Conservation (phyloP, 2,329 filamentous ascomycete species). For the Ciborinia camelliae region DNA sequence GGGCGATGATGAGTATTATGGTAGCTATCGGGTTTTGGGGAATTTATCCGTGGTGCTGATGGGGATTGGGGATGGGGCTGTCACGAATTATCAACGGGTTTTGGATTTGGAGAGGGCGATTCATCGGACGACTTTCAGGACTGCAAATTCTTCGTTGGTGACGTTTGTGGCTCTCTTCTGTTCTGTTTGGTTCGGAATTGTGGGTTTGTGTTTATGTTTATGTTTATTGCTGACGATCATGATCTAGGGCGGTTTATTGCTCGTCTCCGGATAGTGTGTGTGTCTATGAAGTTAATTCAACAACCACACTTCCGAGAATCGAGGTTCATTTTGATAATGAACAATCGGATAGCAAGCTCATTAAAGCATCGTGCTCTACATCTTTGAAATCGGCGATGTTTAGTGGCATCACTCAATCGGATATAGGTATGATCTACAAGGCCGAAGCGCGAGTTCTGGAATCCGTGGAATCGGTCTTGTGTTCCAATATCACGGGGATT, state of each 20-base stretch:
- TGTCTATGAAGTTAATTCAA: conserved; percentile 32
- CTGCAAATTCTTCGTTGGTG: neutral
- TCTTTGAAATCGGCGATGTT: conserved; percentile 35
- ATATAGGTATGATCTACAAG: conserved; percentile 46
- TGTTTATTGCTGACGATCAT: conserved; percentile 37
- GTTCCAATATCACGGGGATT: conserved; percentile 28
- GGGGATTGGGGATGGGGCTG: conserved; percentile 33
- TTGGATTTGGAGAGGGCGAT: conserved; percentile 46
- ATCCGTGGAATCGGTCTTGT: conserved; percentile 20
- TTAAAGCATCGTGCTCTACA: conserved; percentile 38
- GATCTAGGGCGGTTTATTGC: conserved; percentile 44
- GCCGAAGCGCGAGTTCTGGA: conserved; percentile 39
- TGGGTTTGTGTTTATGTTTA: too few relatives aligned
- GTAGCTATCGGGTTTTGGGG: conserved; percentile 46
- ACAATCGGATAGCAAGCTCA: conserved; percentile 34
- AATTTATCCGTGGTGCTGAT: conserved; percentile 45
- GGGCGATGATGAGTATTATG: conserved; percentile 43
- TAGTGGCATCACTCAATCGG: conserved; percentile 41
- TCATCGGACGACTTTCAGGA: conserved; percentile 35
- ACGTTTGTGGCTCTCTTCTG: neutral
- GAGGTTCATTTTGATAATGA: conserved; percentile 44
- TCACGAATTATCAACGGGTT: conserved; percentile 43
- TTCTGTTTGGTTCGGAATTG: too few relatives aligned
- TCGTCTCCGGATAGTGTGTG: conserved; percentile 43
- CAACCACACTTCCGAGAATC: conserved; percentile 40